Base-by-base conservation (phyloP, 495 filamentous ascomycete species). In the Hypoxylon intermedium region DNA sequence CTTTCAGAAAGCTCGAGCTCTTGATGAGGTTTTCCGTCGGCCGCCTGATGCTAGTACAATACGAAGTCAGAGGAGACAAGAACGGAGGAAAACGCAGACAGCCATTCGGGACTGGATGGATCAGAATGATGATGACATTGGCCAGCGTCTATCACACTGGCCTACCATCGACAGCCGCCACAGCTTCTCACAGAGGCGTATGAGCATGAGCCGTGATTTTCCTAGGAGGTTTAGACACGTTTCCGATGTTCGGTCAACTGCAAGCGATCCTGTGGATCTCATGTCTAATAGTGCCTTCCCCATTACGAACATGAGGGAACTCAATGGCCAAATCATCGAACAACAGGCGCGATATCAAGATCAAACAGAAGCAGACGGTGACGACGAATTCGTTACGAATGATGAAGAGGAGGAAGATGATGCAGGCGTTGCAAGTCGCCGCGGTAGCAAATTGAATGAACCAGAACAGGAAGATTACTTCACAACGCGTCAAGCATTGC, bases 91-190 rank as follows among this genome's bases (percentile, higher is more conserved):
- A 64, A 89, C 83, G 6, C 85, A 85, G 52, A 90, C 85, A 53
- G 87, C 89, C 9, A 91, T 96, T 58, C 84, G 86, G 12, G 83
- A 87, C 42, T 96, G 92, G 92, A 95, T 96, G 88, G 88, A 92
- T 49, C 82, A 82, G 48, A 77, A 83, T 46, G 83, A 89, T 21
- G 88, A 83, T n/a, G n/a, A 2, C 82, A n/a, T 83, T 9, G 83
- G 81, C 24, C 80, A 83, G 64, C 83, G 85, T 16, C 85, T 90
- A 23, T 65, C 67, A 12, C 74, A 75, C 42, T 82, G 77, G 60
- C 73, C 77, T 23, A 79, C 78, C 9, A 76, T 79, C 42, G 74
- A 82, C 24, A 77, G 72, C 49, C 65, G 74, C n/a, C 59, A 71
- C 3, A 69, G 69, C 42, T 67, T 72, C 15, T 79, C 76, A 60